phyloP scores from a whole-genome alignment of 2,329 filamentous ascomycete species.

The Neospermospora avenae region DNA sequence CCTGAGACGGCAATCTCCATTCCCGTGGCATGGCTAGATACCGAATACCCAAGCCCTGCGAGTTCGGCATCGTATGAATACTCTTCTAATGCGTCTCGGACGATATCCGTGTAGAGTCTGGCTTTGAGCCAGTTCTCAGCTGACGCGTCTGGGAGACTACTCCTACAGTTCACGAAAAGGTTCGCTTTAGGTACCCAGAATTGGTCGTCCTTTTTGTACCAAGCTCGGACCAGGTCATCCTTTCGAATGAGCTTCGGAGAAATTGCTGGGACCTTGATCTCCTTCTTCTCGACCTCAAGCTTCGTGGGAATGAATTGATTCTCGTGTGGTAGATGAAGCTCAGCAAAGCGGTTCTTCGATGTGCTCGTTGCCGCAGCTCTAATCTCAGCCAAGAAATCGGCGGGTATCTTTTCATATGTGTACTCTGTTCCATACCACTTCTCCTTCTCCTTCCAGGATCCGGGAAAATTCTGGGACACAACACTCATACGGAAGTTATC shows the following conservation, averaged over 20 bases:
- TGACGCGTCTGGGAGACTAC: constrained; percentile 73
- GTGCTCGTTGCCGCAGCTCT: constrained; percentile 58
- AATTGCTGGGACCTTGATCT: constrained; percentile 70
- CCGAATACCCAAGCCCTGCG: constrained; percentile 79
- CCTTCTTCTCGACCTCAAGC: constrained; percentile 91
- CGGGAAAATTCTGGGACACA: constrained; percentile 79
- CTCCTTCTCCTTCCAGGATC: constrained; percentile 82
- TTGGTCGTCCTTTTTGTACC: constrained; percentile 98
- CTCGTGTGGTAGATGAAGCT: constrained; percentile 82
- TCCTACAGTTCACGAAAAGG: constrained; percentile 75
- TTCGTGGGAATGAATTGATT: constrained; percentile 96
- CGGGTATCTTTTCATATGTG: constrained; percentile 73
- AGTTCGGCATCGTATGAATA: constrained; percentile 96
- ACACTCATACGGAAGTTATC: constrained; percentile 88
- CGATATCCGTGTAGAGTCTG: constrained; percentile 77
- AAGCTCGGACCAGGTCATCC: constrained; percentile 74
- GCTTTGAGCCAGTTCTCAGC: constrained; percentile 76
- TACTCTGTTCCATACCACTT: constrained; percentile 99
- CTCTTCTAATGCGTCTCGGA: constrained; percentile 84
- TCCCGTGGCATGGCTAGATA: constrained; percentile 70
- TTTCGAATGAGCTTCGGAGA: constrained; percentile 81
- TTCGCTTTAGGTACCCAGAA: constrained; percentile 98
- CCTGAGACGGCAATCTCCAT: constrained; percentile 77
- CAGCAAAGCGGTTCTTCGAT: constrained; percentile 57
- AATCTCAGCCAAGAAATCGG: constrained; percentile 70